Evolutionary conservation across 495 filamentous ascomycete genomes (phyloP), one percentile per base, ranked within the genome.

Genomic region (Talaromyces stipitatus): DNA sequence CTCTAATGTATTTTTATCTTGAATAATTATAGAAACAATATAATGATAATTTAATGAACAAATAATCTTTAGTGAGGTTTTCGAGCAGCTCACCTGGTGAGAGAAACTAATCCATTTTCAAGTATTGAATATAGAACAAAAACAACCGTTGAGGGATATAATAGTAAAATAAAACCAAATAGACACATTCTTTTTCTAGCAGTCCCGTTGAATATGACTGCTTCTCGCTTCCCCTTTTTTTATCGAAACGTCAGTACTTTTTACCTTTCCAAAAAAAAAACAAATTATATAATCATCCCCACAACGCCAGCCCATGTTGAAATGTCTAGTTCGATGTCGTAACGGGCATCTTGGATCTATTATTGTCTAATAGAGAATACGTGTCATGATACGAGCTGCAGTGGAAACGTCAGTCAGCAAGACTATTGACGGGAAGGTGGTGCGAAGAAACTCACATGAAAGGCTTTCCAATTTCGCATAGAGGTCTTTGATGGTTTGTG

Each of bases 401-500:
- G 5, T 10, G 16, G 16, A 54, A 12, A 20, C 18, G 8, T 30
- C 20, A 66, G 56, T 38, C 26, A 43, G 53, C 5, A n/a, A 20
- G 45, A 14, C 20, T 27, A 24, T 24, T 23, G 36, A 11, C 12
- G 9, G 22, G 8, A 10, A 1, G 12, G 9, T 5, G 55, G 46
- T 47, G 38, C n/a, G 45, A 20, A 14, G n/a, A 18, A 51, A 73
- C 89, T 77, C 79, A 94, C 89, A 91, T 69, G 78, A 83, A 60
- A 97, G 75, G 55, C 77, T 80, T 65, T 97, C 92, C 43, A 99
- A 77, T 64, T 78, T 85, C 65, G 90, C 85, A 58, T 85, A 89
- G 33, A 99, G 78, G 55, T 89, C 85, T 73, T 90, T 91, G 69
- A 97, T 92, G 59, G 94, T 87, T 22, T 76, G 76, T 11, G 79